Evolutionary conservation across 2,329 filamentous ascomycete species (phyloP).

Genomic region (Zopfia rhizophila): DNA sequence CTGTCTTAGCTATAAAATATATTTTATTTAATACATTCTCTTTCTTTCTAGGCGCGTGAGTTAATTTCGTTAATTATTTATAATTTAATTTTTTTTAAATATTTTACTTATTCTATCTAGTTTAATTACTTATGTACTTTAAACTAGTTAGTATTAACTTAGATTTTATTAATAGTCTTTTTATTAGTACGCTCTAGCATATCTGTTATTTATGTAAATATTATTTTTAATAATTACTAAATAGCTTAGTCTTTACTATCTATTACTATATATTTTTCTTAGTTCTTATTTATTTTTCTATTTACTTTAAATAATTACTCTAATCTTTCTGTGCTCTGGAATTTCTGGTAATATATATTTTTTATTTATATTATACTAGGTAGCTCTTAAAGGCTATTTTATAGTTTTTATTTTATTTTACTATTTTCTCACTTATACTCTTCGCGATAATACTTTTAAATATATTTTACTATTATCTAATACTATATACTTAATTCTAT

Average conservation of each 20-base stretch:
- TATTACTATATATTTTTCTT: not conserved
- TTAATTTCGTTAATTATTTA: conserved; percentile 9
- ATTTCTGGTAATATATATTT: conserved; percentile 4
- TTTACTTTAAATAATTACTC: conserved; percentile 1
- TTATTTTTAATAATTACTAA: conserved; percentile 1
- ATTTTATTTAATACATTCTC: conserved; percentile 10
- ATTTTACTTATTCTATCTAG: conserved; percentile 3
- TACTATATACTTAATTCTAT: too few species aligned
- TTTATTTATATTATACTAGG: not conserved
- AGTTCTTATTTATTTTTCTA: too few species aligned
- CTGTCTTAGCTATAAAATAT: conserved; percentile 7
- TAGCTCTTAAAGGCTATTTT: not conserved
- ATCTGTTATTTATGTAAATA: conserved; percentile 1
- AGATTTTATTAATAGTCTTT: conserved; percentile 2
- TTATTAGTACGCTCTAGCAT: not conserved
- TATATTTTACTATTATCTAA: too few species aligned
- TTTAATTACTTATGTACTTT: conserved; percentile 7
- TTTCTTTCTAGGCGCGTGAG: conserved; percentile 2
- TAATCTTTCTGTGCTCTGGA: not conserved
- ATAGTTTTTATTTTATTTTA: not conserved
- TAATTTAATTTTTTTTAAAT: conserved; percentile 16
- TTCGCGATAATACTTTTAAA: conserved; percentile 4
- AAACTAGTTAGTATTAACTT: conserved; percentile 5
- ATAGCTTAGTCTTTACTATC: not conserved
- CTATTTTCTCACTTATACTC: conserved; percentile 2